Conservation (phyloP, 1,139 yeast species). For the Saccharomyces hybrid region DNA sequence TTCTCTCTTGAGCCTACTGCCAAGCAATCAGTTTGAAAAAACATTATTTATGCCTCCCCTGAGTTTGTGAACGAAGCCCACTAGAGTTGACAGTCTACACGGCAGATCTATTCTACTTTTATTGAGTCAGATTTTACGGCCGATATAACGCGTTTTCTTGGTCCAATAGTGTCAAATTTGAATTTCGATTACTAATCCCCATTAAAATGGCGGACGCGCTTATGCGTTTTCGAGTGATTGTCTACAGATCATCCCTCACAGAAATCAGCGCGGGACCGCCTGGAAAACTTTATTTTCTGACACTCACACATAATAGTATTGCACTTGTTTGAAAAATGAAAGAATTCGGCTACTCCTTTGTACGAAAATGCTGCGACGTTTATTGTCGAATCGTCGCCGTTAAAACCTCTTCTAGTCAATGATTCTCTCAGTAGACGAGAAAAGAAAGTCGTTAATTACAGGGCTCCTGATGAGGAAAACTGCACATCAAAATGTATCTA, state of each 20-base stretch:
- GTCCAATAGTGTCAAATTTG: not conserved
- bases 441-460: too few relatives aligned
- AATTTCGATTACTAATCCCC: not conserved
- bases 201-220: not conserved
- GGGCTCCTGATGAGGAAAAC: too few relatives aligned
- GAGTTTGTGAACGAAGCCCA: not conserved
- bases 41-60: not conserved
- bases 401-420: not conserved
- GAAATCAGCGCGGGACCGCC: not conserved
- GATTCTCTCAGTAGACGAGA: too few relatives aligned
- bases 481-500: not conserved
- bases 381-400: not conserved
- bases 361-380: not conserved
- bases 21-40: not conserved
- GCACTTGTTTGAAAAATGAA: not conserved
- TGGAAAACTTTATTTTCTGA: not conserved
- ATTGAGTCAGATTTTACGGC: not conserved
- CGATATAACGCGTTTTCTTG: not conserved
- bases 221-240: not conserved
- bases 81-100: not conserved
- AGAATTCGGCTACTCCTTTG: not conserved
- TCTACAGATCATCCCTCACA: not conserved
- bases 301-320: not conserved
- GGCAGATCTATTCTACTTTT: not conserved
- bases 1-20: not conserved